Evolutionary conservation across 1,284 basidiomycete species (phyloP), one percentile per base, ranked within the genome.

Genomic region (Volvariella surrecta): DNA sequence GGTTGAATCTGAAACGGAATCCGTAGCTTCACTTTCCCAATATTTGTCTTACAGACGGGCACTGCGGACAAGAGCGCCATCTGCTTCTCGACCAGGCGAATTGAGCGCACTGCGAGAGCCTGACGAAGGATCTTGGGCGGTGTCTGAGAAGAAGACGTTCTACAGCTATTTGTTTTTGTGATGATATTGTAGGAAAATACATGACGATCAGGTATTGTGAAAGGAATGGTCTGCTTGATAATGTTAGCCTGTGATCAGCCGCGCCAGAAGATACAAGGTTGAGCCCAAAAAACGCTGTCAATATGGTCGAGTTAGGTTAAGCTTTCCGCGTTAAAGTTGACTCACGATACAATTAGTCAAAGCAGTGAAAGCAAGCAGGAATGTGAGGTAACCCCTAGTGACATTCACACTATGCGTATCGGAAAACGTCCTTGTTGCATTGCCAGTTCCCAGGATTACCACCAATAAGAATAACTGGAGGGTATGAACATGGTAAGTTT

Each of bases 311-410:
- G n/a, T n/a, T n/a, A n/a, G n/a, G n/a, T n/a, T n/a, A 28, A 6
- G 24, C 6, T 28, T 28, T 28, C 24, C 24, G 6, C 24, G 11
- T 6, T 40, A 10, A 16, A 32, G 40, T 13, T 17, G 19, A 61
- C 70, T 48, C 50, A 74, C 71, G 50, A 86, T 76, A 42, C 72
- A 61, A 54, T 83, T 88, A 13, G 80, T 82, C 45, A 88, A 70
- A 2, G 85, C 83, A 16, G 88, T 86, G 53, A 90, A 89, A 13
- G 74, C 70, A 21, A 92, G 71, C 49, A 92, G 81, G 58, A 89
- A 86, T 11, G 80, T 73, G 63, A 92, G 71, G 57, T 90, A 89
- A n/a, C 64, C 71, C 54, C 82, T 84, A 39, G 81, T 82, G 42
- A 79, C 74, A 32, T 66, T 75, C 42, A 75, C 60, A 9, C 71